Base-by-base conservation (phyloP, 139 green algal species). In the Zygnema circumcarinatum region DNA sequence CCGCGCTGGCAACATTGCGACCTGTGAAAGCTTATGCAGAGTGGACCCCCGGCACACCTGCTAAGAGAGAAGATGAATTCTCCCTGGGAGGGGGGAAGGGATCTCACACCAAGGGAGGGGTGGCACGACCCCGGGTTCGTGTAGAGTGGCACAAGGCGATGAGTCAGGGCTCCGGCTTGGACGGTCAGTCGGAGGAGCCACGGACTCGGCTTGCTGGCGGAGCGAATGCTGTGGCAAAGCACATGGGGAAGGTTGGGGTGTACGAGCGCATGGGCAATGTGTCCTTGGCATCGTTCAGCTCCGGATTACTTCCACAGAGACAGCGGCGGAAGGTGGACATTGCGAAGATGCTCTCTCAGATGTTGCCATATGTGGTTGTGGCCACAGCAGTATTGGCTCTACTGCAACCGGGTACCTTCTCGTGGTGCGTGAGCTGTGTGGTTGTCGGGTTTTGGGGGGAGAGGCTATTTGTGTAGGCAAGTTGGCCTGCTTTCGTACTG, bases 341-440 rank as follows among this genome's bases (percentile, higher is more conserved):
- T n/a, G 83, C 76, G 1, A 89, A 89, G 36, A 47, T 32, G 11
- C 33, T 89, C 16, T 88, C 85, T 2, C 35, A 38, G 25, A 29
- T 89, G 62, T 39, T 90, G 35, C 85, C 85, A 29, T 83, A 73
- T 42, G 80, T 85, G 25, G 80, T 90, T 32, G 33, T 85, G 31
- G 80, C 79, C 20, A 90, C 80, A 32, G 80, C 80, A 3, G 81
- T 83, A 11, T n/a, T 35, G 1, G 54, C 86, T n/a, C 47, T 90
- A 20, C 29, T 47, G 16, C 39, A 88, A 16, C 86, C 86, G 32
- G 40, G 73, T 0, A 72, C 86, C 35, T 90, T 88, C 38, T 16
- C 54, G 16, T 89, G 86, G 86, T 90, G n/a, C n/a, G n/a, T n/a
- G 11, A 41, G 36, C 36, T 40, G 11, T 78, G 69, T 3, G 35